phyloP scores from a whole-genome alignment of 2,329 filamentous ascomycete genomes.

The Hypoxylon sp. region DNA sequence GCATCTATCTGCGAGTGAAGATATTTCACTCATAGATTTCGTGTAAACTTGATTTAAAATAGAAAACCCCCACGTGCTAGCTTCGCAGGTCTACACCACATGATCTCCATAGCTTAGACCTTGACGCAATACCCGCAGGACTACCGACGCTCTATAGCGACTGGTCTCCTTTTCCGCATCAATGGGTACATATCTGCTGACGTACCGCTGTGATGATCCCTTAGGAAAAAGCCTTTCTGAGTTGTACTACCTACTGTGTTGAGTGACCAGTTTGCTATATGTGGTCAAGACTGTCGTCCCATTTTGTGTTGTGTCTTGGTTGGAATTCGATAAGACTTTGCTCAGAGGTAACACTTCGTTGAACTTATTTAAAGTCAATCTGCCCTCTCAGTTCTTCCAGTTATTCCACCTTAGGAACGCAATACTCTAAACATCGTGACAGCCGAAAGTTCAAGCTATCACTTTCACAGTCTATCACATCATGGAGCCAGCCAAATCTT shows the following conservation, averaged over 20 bases:
- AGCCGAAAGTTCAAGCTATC: not conserved
- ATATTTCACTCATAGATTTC: slow-evolving; percentile 5
- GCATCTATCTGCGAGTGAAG: slow-evolving; percentile 6
- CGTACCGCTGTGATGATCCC: slow-evolving; percentile 33
- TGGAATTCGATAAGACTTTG: slow-evolving; percentile 11
- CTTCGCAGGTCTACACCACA: slow-evolving; percentile 24
- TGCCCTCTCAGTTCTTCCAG: slow-evolving; percentile 1
- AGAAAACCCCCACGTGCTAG: slow-evolving; percentile 4
- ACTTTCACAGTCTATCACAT: not conserved
- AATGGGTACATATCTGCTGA: slow-evolving; percentile 36
- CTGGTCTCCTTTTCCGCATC: slow-evolving; percentile 17
- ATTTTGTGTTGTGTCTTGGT: not conserved
- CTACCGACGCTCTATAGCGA: slow-evolving; percentile 16
- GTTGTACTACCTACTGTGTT: slow-evolving; percentile 36
- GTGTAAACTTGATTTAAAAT: slow-evolving; percentile 7
- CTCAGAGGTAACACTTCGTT: not conserved
- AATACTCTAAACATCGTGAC: not conserved
- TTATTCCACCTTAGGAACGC: not conserved
- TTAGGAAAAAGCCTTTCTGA: slow-evolving; percentile 6
- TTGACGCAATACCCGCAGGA: slow-evolving; percentile 33
- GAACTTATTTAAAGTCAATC: slow-evolving; percentile 18
- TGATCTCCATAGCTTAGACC: slow-evolving; percentile 22
- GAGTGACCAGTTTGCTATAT: slow-evolving; percentile 17
- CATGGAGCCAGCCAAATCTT: slow-evolving; percentile 35
- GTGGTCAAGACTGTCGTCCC: slow-evolving; percentile 5